phyloP scores from a whole-genome alignment of 2,329 filamentous ascomycete genomes.

The Periconia digitata region DNA sequence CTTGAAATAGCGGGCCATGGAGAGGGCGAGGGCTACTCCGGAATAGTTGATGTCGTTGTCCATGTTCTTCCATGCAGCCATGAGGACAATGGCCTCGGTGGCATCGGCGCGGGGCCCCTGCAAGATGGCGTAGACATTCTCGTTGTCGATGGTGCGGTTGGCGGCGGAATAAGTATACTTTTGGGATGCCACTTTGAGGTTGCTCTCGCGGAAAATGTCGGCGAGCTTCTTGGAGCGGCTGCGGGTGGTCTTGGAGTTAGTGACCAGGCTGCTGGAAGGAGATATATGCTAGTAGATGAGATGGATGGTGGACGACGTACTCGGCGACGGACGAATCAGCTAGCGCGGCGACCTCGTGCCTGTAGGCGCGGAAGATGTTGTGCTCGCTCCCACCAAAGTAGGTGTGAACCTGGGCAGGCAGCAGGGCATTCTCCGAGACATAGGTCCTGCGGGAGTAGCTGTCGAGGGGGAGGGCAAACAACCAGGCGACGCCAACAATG shows the following conservation, averaged over 20 bases:
- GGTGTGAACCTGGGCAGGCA: slow-evolving; percentile 95
- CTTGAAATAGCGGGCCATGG: slow-evolving; percentile 92
- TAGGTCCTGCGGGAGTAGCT: slow-evolving; percentile 91
- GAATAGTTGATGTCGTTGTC: slow-evolving; percentile 79
- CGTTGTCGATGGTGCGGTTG: slow-evolving; percentile 71
- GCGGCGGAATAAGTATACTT: slow-evolving; percentile 83
- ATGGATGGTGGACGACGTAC: no score
- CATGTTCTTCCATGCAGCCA: slow-evolving; percentile 85
- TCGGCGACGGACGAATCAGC: slow-evolving; percentile 45
- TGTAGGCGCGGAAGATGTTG: slow-evolving; percentile 88
- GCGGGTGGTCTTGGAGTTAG: no score
- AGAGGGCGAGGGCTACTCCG: slow-evolving; percentile 82
- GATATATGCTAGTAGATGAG: no score
- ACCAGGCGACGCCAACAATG: slow-evolving; percentile 82
- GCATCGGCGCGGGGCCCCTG: slow-evolving; percentile 94
- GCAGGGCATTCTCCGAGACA: slow-evolving; percentile 93
- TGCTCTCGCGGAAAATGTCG: slow-evolving; percentile 73
- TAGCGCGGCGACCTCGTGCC: slow-evolving; percentile 74
- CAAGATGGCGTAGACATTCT: slow-evolving; percentile 92
- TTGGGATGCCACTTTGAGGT: slow-evolving; percentile 85
- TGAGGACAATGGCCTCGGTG: slow-evolving; percentile 92
- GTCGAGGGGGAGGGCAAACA: slow-evolving; percentile 85
- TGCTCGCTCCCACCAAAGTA: slow-evolving; percentile 97
- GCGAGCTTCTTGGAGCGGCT: slow-evolving; percentile 68
- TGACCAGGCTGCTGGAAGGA: no score